These are phyloP conservation scores for Candida golubevii DNA, from an alignment of 805 yeast genomes.

Conservation along the genomic window DNA sequence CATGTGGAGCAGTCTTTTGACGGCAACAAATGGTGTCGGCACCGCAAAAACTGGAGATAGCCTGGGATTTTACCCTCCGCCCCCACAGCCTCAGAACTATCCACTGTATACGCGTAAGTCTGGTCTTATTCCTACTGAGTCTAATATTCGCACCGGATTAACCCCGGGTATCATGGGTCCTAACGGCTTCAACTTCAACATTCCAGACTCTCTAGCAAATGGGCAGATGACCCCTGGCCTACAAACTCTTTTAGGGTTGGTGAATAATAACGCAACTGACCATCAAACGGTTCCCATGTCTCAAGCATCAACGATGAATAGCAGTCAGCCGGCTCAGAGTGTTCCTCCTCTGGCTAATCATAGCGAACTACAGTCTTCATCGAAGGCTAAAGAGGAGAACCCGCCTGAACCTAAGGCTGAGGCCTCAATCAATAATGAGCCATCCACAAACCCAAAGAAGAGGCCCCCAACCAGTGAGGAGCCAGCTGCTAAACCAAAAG, in stretches of 20 bases:
- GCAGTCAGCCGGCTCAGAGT: not conserved
- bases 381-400: not conserved
- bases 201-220: slow-evolving; percentile 37
- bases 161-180: slow-evolving; percentile 50
- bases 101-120: slow-evolving; percentile 40
- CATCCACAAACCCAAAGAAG: slow-evolving; percentile 1
- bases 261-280: slow-evolving; percentile 6
- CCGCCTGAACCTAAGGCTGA: not conserved
- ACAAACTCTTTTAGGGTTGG: slow-evolving; percentile 34
- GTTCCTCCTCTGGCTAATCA: not conserved
- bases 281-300: not conserved
- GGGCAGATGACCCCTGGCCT: slow-evolving; percentile 49
- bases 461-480: slow-evolving; percentile 1
- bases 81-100: slow-evolving; percentile 2
- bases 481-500: slow-evolving; percentile 2
- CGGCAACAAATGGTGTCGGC: slow-evolving; percentile 30
- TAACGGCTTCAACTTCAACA: slow-evolving; percentile 32
- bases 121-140: slow-evolving; percentile 75
- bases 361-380: slow-evolving; percentile 5
- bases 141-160: slow-evolving; percentile 63
- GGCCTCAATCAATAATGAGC: not conserved
- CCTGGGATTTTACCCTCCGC: slow-evolving; percentile 4
- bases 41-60: slow-evolving; percentile 4
- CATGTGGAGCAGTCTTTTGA: slow-evolving; percentile 46
- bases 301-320: not conserved